Percentiles rank a stretch among this genome's conserved stretches.
phyloP scores from a whole-genome alignment of 2,329 filamentous ascomycete species.

The Sordariomycetes sp. region DNA sequence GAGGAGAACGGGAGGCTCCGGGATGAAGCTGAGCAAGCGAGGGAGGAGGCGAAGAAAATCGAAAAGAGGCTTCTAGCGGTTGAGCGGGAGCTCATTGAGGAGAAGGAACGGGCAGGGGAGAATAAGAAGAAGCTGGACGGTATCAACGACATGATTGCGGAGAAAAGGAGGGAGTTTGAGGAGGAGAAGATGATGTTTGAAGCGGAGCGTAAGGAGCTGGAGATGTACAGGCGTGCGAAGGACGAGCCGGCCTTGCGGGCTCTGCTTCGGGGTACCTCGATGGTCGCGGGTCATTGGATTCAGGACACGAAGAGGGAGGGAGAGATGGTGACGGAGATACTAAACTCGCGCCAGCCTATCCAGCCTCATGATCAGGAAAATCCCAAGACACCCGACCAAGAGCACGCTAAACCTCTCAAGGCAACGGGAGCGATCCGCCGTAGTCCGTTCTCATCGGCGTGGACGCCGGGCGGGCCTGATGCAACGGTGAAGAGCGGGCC shows the following conservation, averaged over 20 bases:
- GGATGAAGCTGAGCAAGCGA: neutral
- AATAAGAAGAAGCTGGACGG: neutral
- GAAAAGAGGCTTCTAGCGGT: neutral
- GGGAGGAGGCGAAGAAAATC: neutral
- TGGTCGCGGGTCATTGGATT: neutral
- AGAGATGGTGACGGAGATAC: neutral
- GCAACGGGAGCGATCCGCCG: neutral
- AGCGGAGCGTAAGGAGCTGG: neutral
- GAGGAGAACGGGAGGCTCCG: neutral
- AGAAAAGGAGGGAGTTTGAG: neutral
- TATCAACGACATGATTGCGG: neutral
- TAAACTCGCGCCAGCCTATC: neutral
- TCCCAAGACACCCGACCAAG: neutral
- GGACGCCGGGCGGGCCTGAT: neutral
- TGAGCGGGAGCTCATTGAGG: neutral
- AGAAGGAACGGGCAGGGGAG: neutral
- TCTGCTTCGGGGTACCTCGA: neutral
- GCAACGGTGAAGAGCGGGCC: neutral
- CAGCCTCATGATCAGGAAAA: too few species aligned
- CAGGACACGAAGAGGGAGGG: neutral
- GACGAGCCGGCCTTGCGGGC: neutral
- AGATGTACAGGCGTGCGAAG: neutral
- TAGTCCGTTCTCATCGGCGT: neutral
- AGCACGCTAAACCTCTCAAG: neutral
- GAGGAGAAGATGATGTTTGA: neutral